These are phyloP conservation scores for Fraxinus sp. DNA, from an alignment of 305 asterid genomes.

Conservation along the genomic window DNA sequence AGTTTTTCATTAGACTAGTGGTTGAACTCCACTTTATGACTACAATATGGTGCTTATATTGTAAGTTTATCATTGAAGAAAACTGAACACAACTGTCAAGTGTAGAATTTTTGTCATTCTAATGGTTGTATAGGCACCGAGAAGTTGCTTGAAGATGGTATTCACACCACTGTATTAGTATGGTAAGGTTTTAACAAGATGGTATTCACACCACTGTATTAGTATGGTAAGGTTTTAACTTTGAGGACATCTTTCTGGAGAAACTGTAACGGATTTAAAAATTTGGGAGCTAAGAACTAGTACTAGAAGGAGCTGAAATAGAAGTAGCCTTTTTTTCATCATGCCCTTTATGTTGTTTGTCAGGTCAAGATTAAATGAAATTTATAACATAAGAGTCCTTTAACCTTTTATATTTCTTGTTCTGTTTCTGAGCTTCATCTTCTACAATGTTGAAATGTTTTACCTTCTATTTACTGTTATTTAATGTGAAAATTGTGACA, in stretches of 20 bases:
- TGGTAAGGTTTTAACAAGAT: neutral
- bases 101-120: neutral
- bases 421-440: neutral
- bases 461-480: neutral
- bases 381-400: neutral
- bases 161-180: neutral
- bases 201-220: neutral
- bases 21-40: neutral
- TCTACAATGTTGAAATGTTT: neutral
- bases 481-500: constrained; percentile 1
- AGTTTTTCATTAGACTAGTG: neutral
- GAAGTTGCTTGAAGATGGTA: neutral
- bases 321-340: neutral
- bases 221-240: neutral
- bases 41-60: neutral
- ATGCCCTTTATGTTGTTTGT: neutral
- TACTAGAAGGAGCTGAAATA: neutral
- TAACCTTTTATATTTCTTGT: neutral
- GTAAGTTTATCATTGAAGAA: neutral
- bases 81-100: neutral
- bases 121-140: neutral
- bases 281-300: neutral
- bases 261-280: neutral
- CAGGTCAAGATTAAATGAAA: neutral
- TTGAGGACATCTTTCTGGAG: neutral